Conservation (phyloP, 768 basidiomycete genomes). For the Russula olivacea region DNA sequence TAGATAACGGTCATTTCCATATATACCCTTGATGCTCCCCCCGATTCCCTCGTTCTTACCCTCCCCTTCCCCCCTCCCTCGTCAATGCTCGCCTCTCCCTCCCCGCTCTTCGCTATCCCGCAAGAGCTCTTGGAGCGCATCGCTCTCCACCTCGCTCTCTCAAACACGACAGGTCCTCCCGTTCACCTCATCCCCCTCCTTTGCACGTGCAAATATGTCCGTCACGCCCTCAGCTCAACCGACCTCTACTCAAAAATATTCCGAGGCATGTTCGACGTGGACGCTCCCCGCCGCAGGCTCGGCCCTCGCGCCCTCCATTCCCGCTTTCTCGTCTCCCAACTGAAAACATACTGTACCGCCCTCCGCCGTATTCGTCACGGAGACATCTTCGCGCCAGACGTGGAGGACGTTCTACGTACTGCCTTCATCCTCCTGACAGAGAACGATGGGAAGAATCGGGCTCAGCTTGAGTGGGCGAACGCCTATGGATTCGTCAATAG, state of each 20-base stretch:
- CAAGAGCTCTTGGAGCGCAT: conserved; percentile 47
- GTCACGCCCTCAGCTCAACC: conserved; percentile 35
- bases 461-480: conserved; percentile 48
- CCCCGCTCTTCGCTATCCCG: conserved; percentile 32
- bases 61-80: not conserved
- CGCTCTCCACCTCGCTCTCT: conserved; percentile 42
- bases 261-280: conserved; percentile 48
- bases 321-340: conserved; percentile 36
- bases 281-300: conserved; percentile 49
- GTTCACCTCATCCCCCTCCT: conserved; percentile 44
- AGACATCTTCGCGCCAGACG: conserved; percentile 29
- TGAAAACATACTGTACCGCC: conserved; percentile 34
- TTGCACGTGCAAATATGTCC: conserved; percentile 37
- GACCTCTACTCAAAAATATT: conserved; percentile 52
- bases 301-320: conserved; percentile 36
- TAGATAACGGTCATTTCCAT: conserved; percentile 1
- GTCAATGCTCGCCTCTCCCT: not conserved
- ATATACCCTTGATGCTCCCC: conserved; percentile 21
- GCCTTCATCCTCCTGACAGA: conserved; percentile 55
- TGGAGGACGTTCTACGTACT: conserved; percentile 40
- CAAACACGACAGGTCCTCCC: conserved; percentile 43
- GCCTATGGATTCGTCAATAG: conserved; percentile 42
- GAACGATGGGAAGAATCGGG: conserved; percentile 60
- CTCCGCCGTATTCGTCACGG: conserved; percentile 31
- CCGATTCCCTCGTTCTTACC: conserved; percentile 3